Base-by-base conservation (phyloP, 139 green algal species). In the Chlamydomonas schloesseri region DNA sequence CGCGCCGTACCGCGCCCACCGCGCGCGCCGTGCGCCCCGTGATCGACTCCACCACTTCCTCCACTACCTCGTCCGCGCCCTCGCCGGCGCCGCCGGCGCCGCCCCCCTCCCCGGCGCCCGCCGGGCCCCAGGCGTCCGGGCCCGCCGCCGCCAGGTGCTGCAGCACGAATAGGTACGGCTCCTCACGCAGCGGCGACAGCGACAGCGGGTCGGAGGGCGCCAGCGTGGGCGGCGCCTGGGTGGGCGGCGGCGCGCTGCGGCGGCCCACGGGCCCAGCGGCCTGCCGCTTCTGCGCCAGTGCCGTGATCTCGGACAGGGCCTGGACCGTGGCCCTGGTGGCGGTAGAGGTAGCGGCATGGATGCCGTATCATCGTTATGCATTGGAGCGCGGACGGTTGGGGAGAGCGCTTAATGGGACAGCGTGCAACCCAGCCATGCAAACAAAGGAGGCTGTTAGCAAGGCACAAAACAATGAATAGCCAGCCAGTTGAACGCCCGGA, bases 91-190 rank as follows among this genome's bases (percentile, higher is more conserved):
- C 62, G 2, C 33, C 34, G 26, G 36, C 60, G 24, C 17, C 36
- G 9, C 9, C 29, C 21, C 24, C 73, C 17, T 28, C 73, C 13
- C 50, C 53, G 3, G 57, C 73, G 23, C 4, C 76, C 31, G 58
- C 33, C 28, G 26, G 37, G 11, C 74, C 74, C 29, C 3, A 3
- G 0, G 11, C 55, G 31, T n/a, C 2, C 9, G 55, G 42, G 6
- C 42, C 42, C 8, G 42, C 42, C 8, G 72, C 34, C 0, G 60
- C 6, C 37, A 58, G 70, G 50, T 83, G 31, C 46, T 73, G 78
- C 64, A 87, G 82, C 28, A 89, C 82, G 71, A 91, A 93, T 1
- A 90, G 67, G 86, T 89, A 93, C 11, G 90, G 81, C 82, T 85
- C 37, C 77, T 93, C 82, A 20, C 47, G 1, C 67, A 93, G 73